These are phyloP conservation scores for Beauveria sp. DNA, from an alignment of 2,329 filamentous ascomycete genomes.

Conservation along the genomic window DNA sequence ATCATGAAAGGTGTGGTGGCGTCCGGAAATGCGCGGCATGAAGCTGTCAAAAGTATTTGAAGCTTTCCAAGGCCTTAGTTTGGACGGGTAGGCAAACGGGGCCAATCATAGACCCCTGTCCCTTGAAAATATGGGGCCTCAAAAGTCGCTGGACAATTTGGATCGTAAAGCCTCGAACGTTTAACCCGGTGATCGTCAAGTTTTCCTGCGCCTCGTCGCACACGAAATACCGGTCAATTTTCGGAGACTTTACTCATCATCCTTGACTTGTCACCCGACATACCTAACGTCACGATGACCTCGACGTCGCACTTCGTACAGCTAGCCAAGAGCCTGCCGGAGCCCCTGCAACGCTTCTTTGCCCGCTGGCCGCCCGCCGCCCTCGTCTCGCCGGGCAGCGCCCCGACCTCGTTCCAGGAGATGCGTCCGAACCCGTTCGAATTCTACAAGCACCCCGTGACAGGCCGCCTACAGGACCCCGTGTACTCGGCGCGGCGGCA, in stretches of 20 bases:
- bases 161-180: background rate
- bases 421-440: slow-evolving; percentile 71
- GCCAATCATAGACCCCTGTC: background rate
- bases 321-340: slow-evolving; percentile 66
- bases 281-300: slow-evolving; percentile 22
- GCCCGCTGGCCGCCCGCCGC: slow-evolving; percentile 73
- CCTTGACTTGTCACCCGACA: background rate
- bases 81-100: no score
- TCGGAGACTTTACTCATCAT: background rate
- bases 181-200: background rate
- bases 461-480: slow-evolving; percentile 77
- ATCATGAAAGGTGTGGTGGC: background rate
- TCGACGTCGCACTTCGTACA: slow-evolving; percentile 36
- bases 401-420: slow-evolving; percentile 44
- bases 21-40: background rate
- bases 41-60: background rate
- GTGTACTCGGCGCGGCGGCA: slow-evolving; percentile 78
- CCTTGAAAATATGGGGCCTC: background rate
- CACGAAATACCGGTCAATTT: background rate
- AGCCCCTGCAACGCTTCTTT: slow-evolving; percentile 77
- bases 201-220: background rate
- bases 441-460: slow-evolving; percentile 67
- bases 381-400: slow-evolving; percentile 41
- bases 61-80: background rate
- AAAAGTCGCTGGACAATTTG: slow-evolving; percentile 2